A percentile compares a stretch with the other conserved stretches of the same genome.
These are phyloP conservation scores for Paramecium bursaria DNA, from an alignment of 73 alveolate genomes.

Conservation along the genomic window DNA sequence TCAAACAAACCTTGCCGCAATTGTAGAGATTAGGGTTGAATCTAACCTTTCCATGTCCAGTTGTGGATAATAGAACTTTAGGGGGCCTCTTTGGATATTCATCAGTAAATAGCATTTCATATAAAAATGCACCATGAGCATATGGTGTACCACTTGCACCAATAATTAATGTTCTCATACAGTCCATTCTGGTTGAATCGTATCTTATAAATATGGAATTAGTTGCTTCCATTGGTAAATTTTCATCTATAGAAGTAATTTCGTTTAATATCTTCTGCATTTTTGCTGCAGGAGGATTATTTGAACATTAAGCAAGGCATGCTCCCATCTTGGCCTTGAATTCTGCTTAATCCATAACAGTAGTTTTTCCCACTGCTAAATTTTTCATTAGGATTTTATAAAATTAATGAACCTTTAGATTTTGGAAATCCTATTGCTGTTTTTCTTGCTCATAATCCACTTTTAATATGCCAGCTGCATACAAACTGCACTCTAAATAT, in stretches of 20 bases:
- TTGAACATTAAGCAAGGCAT: background rate
- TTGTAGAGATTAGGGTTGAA: slow-evolving; percentile 96
- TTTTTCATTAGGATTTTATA: slow-evolving; percentile 37
- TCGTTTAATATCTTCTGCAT: slow-evolving; percentile 88
- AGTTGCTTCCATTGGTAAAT: slow-evolving; percentile 93
- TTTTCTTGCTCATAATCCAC: background rate
- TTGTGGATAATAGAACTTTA: slow-evolving; percentile 88
- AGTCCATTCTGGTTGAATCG: slow-evolving; percentile 90
- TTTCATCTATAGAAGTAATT: slow-evolving; percentile 90
- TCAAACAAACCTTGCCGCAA: slow-evolving; percentile 96
- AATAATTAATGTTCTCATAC: slow-evolving; percentile 92
- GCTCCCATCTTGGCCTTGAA: background rate
- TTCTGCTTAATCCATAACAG: background rate
- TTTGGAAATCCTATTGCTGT: background rate
- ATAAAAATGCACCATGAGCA: slow-evolving; percentile 95
- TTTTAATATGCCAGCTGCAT: slow-evolving; percentile 22
- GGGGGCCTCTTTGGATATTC: slow-evolving; percentile 95
- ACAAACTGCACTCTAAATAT: slow-evolving; percentile 3
- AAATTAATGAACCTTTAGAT: slow-evolving; percentile 48
- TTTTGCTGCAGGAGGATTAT: slow-evolving; percentile 52
- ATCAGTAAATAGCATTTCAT: slow-evolving; percentile 91
- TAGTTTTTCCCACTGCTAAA: slow-evolving; percentile 32
- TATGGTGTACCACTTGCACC: slow-evolving; percentile 98
- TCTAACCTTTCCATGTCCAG: slow-evolving; percentile 95
- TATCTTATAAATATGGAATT: slow-evolving; percentile 95